Percentiles rank a stretch among this genome's conserved stretches.
These are phyloP conservation scores for Teratosphaeria viscida DNA, from an alignment of 2,329 filamentous ascomycete genomes.

Conservation along the genomic window DNA sequence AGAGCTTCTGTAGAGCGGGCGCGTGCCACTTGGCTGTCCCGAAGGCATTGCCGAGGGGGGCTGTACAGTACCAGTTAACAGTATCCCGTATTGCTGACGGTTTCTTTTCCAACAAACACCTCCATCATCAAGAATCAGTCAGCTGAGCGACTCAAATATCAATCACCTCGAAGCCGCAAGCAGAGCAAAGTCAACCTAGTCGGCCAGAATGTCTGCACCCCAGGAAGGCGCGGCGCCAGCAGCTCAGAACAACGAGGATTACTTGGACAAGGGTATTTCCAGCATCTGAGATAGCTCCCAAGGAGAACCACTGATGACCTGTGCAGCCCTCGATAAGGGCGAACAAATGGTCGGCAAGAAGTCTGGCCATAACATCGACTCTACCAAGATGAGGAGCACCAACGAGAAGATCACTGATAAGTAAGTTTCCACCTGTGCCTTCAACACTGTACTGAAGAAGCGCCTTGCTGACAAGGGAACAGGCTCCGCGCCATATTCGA, in stretches of 20 bases:
- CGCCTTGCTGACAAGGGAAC: conserved; percentile 2
- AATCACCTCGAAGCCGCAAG: neutral
- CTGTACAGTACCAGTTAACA: neutral
- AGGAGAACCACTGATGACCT: neutral
- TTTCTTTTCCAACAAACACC: neutral
- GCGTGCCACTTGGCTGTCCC: neutral
- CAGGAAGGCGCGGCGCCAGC: neutral
- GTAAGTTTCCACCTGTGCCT: neutral
- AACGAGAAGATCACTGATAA: conserved; percentile 11
- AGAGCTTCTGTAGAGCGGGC: neutral
- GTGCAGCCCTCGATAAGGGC: conserved; percentile 3
- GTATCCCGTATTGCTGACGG: neutral
- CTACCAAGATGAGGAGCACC: conserved; percentile 6
- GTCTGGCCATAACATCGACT: conserved; percentile 8
- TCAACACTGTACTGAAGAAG: neutral
- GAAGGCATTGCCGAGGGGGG: neutral
- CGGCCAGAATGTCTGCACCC: neutral
- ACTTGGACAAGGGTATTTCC: neutral
- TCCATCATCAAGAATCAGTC: neutral
- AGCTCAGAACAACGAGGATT: neutral
- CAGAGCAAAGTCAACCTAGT: neutral
- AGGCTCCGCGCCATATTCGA: conserved; percentile 8
- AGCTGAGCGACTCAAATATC: neutral
- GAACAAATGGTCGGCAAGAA: conserved; percentile 7
- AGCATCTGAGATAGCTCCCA: neutral